phyloP scores from a whole-genome alignment of 1,284 basidiomycete genomes.

The Irpex sp. region DNA sequence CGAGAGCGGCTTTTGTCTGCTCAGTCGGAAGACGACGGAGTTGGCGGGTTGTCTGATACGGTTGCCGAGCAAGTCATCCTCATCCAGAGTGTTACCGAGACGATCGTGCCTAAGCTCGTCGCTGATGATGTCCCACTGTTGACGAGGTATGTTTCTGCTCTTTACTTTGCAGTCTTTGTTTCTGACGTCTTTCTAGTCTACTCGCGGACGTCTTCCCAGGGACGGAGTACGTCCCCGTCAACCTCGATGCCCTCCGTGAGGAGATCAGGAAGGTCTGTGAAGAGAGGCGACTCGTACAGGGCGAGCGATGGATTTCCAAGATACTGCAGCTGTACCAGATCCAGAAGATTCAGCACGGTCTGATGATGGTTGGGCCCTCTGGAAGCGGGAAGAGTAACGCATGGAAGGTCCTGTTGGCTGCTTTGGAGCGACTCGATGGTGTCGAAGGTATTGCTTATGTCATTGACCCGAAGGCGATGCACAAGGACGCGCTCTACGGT shows the following conservation, averaged over 20 bases:
- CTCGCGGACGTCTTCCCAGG: slow-evolving; percentile 98
- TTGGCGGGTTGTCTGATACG: slow-evolving; percentile 57
- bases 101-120: slow-evolving; percentile 96
- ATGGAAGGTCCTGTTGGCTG: slow-evolving; percentile 90
- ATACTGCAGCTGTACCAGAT: slow-evolving; percentile 98
- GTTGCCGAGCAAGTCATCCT: slow-evolving; percentile 92
- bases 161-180: slow-evolving; percentile 10
- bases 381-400: slow-evolving; percentile 97
- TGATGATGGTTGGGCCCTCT: slow-evolving; percentile 99
- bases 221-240: slow-evolving; percentile 85
- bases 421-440: slow-evolving; percentile 89
- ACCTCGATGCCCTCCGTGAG: slow-evolving; percentile 79
- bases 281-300: slow-evolving; percentile 80
- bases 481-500: slow-evolving; percentile 97
- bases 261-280: slow-evolving; percentile 86
- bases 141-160: slow-evolving; percentile 57
- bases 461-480: slow-evolving; percentile 98
- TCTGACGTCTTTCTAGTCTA: slow-evolving; percentile 45
- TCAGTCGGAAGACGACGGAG: slow-evolving; percentile 36
- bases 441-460: slow-evolving; percentile 92
- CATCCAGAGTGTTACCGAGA: slow-evolving; percentile 99
- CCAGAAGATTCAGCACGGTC: slow-evolving; percentile 98
- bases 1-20: slow-evolving; percentile 73
- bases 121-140: slow-evolving; percentile 95
- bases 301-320: slow-evolving; percentile 92